Evolutionary conservation across 2,329 filamentous ascomycete genomes (phyloP).

Genomic region (Sporothrix humicola): DNA sequence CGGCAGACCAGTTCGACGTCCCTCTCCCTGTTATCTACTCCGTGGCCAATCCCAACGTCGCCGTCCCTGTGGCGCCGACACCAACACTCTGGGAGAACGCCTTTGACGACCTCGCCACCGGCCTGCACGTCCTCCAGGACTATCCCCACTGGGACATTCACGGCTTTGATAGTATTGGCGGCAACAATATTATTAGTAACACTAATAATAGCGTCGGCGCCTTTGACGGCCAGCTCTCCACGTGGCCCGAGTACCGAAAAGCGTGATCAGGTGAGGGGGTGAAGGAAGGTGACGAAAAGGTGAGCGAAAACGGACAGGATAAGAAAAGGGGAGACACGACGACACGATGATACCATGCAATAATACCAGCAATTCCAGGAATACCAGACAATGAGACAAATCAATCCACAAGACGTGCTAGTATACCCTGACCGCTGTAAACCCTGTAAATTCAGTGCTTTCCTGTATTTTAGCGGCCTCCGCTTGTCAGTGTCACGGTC

Average conservation of each 20-base stretch:
- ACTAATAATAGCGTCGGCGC: background rate
- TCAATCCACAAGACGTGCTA: background rate
- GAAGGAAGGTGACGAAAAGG: background rate
- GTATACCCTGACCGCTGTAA: background rate
- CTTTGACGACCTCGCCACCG: slow-evolving; percentile 21
- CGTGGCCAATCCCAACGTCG: background rate
- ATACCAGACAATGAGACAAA: background rate
- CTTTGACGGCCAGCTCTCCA: slow-evolving; percentile 20
- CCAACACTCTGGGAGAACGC: slow-evolving; percentile 19
- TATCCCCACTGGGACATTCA: slow-evolving; percentile 27
- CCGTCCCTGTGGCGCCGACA: background rate
- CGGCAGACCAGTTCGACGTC: background rate
- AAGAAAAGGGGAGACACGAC: background rate
- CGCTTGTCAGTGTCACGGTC: slow-evolving; percentile 11
- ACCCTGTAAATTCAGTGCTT: background rate
- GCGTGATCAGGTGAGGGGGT: slow-evolving; percentile 11
- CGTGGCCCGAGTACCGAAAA: slow-evolving; percentile 39
- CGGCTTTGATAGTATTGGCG: slow-evolving; percentile 15
- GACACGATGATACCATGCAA: slow-evolving; percentile 8
- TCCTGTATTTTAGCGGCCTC: background rate
- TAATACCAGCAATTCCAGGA: background rate
- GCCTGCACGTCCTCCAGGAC: slow-evolving; percentile 25
- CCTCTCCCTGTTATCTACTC: background rate
- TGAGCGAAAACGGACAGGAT: background rate
- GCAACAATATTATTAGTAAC: background rate